phyloP scores from a whole-genome alignment of 1,139 yeast species.

The Petasospora rhodanensis region DNA sequence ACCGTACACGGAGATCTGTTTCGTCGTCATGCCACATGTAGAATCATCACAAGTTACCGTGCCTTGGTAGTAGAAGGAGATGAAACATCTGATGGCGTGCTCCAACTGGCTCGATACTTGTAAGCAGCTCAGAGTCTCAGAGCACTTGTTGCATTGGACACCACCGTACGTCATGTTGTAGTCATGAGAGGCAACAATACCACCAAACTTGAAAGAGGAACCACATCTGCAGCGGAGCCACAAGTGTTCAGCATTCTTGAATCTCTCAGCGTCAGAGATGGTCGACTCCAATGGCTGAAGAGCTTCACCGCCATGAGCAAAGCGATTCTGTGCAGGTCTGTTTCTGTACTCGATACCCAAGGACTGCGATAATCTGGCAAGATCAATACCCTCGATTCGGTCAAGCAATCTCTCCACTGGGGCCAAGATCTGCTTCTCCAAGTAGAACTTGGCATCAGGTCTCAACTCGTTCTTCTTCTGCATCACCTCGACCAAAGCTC shows the following conservation, averaged over 20 bases:
- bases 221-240: slow-evolving; percentile 63
- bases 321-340: slow-evolving; percentile 34
- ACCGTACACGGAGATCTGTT: slow-evolving; percentile 89
- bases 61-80: slow-evolving; percentile 76
- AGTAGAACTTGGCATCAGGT: slow-evolving; percentile 76
- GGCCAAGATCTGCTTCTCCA: slow-evolving; percentile 85
- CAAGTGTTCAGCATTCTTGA: slow-evolving; percentile 57
- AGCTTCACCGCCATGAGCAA: slow-evolving; percentile 39
- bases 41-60: slow-evolving; percentile 83
- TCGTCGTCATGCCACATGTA: slow-evolving; percentile 74
- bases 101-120: slow-evolving; percentile 72
- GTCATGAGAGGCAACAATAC: slow-evolving; percentile 58
- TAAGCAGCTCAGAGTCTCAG: slow-evolving; percentile 44
- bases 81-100: slow-evolving; percentile 58
- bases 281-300: slow-evolving; percentile 78
- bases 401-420: slow-evolving; percentile 88
- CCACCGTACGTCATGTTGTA: slow-evolving; percentile 65
- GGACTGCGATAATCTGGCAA: slow-evolving; percentile 68
- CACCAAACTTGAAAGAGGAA: slow-evolving; percentile 60
- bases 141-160: slow-evolving; percentile 63
- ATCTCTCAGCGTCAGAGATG: slow-evolving; percentile 78
- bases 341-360: slow-evolving; percentile 72
- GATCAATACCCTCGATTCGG: slow-evolving; percentile 82
- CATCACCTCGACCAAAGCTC: slow-evolving; percentile 70
- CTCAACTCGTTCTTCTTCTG: slow-evolving; percentile 44